Evolutionary conservation across 164 flowering plant genomes (phyloP).

Genomic region (Stephania cephalantha): DNA sequence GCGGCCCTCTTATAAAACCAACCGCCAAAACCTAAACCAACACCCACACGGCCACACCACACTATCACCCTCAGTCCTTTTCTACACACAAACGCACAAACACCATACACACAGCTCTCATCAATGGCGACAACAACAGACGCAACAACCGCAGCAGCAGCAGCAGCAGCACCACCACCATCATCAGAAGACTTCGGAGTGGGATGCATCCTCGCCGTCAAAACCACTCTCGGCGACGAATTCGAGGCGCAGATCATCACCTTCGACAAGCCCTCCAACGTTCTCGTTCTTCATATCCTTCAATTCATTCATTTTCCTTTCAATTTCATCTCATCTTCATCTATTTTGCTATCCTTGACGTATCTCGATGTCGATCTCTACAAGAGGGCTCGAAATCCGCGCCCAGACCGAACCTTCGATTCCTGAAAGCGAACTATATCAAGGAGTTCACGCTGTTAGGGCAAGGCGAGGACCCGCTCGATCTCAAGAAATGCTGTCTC

Average conservation of each 20-base stretch:
- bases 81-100: not conserved
- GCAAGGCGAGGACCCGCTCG: constrained; percentile 80
- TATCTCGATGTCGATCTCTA: constrained; percentile 13
- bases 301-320: not conserved
- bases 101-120: not conserved
- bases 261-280: constrained; percentile 73
- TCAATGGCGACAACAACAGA: not conserved
- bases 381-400: constrained; percentile 72
- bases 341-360: constrained; percentile 30
- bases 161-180: not conserved
- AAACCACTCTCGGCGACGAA: constrained; percentile 76
- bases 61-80: not conserved
- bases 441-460: constrained; percentile 64
- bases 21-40: not conserved
- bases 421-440: constrained; percentile 71
- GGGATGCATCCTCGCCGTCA: constrained; percentile 67
- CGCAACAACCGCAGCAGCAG: not conserved
- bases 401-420: constrained; percentile 47
- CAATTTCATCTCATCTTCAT: not conserved
- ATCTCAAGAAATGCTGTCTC: constrained; percentile 49
- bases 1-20: too few species aligned
- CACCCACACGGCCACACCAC: not conserved
- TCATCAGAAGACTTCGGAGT: constrained; percentile 43
- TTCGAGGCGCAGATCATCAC: constrained; percentile 74
- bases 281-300: constrained; percentile 94